These are phyloP conservation scores for Beauveria sp. DNA, from an alignment of 2,329 filamentous ascomycete genomes.

Conservation along the genomic window DNA sequence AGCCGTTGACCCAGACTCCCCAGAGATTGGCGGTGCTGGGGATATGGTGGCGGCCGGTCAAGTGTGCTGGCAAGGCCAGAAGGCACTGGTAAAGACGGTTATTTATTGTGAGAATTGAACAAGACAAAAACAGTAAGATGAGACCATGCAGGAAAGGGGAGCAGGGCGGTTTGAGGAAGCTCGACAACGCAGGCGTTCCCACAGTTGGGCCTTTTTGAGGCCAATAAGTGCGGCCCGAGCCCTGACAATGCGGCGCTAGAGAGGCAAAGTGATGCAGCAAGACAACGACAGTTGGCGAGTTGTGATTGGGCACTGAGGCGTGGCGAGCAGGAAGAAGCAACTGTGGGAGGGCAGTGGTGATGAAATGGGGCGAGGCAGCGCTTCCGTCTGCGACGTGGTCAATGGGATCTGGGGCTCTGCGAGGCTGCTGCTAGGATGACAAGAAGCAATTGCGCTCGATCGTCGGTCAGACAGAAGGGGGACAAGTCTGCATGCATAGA, in stretches of 20 bases:
- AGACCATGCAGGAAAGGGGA: constrained; percentile 19
- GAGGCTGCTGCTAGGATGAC: background rate
- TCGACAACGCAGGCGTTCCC: constrained; percentile 5
- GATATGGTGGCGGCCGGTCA: constrained; percentile 1
- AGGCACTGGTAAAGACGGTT: constrained; percentile 6
- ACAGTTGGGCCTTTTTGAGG: constrained; percentile 8
- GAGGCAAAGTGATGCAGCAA: constrained; percentile 9
- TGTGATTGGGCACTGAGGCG: constrained; percentile 24
- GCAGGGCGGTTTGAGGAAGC: constrained; percentile 4
- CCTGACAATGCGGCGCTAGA: constrained; percentile 11
- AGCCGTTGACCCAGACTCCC: background rate
- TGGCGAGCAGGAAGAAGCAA: background rate
- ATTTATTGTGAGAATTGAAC: background rate
- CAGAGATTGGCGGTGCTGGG: background rate
- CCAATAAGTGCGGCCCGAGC: constrained; percentile 10
- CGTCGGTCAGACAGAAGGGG: background rate
- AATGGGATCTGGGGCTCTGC: background rate
- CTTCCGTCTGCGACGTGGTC: background rate
- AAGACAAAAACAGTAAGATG: constrained; percentile 11
- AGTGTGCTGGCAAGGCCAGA: constrained; percentile 2
- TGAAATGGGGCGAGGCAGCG: background rate
- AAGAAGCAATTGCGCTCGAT: background rate
- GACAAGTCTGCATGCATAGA: background rate
- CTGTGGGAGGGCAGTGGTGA: background rate
- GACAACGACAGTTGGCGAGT: constrained; percentile 27